phyloP scores from a whole-genome alignment of 305 asterid genomes.

The Ajuga reptans region DNA sequence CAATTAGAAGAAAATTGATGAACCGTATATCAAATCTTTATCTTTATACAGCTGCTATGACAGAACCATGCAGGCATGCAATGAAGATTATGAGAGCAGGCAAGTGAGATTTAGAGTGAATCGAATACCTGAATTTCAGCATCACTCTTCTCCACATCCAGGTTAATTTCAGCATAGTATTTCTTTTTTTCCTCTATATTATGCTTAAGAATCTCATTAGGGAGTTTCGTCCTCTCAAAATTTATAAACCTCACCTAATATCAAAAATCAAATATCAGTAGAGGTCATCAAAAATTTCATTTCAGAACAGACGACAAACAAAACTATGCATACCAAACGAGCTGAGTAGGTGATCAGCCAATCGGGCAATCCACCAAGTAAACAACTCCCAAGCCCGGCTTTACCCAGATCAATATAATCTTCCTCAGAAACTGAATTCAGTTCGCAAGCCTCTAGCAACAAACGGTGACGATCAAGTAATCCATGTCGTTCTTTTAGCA shows the following conservation, averaged over 20 bases:
- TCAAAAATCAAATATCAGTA: conserved; percentile 27
- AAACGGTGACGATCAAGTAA: conserved; percentile 69
- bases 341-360: conserved; percentile 96
- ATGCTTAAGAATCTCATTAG: conserved; percentile 74
- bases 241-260: conserved; percentile 91
- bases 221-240: conserved; percentile 91
- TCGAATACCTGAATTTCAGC: conserved; percentile 86
- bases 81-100: neutral
- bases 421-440: conserved; percentile 81
- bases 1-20: conserved; percentile 18
- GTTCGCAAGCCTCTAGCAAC: conserved; percentile 89
- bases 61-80: neutral
- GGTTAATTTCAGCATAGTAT: conserved; percentile 67
- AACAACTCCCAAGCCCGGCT: conserved; percentile 98
- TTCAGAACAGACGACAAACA: conserved; percentile 6
- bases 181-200: conserved; percentile 86
- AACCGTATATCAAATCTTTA: neutral
- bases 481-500: conserved; percentile 79
- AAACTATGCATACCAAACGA: conserved; percentile 52
- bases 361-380: conserved; percentile 93
- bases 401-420: conserved; percentile 82
- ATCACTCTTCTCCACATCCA: conserved; percentile 86
- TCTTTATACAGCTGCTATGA: neutral
- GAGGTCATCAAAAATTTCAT: neutral
- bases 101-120: neutral